Conservation (phyloP, 768 basidiomycete genomes). For the Podaxis sp. region DNA sequence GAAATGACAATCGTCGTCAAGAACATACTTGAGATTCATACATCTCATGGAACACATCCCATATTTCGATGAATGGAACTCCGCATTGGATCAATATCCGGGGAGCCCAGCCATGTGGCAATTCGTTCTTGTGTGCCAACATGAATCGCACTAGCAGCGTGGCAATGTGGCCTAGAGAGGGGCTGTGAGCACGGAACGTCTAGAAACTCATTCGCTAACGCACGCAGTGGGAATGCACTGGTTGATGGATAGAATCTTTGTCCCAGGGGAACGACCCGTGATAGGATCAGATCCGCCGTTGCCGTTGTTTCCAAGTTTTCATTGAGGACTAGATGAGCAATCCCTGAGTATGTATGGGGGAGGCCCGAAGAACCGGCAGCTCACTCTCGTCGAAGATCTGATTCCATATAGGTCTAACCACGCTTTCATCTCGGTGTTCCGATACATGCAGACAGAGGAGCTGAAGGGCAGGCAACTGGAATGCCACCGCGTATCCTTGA, state of each 20-base stretch:
- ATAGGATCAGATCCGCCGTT: slow-evolving; percentile 62
- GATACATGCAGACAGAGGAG: slow-evolving; percentile 92
- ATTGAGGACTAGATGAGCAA: slow-evolving; percentile 44
- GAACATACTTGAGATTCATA: slow-evolving; percentile 80
- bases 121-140: slow-evolving; percentile 53
- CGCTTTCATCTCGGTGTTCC: slow-evolving; percentile 82
- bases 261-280: slow-evolving; percentile 69
- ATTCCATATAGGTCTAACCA: slow-evolving; percentile 87
- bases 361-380: slow-evolving; percentile 22
- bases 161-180: slow-evolving; percentile 67
- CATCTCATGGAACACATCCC: slow-evolving; percentile 84
- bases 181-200: background rate
- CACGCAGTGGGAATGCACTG: slow-evolving; percentile 85
- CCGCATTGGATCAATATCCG: slow-evolving; percentile 78
- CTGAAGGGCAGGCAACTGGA: slow-evolving; percentile 80
- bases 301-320: slow-evolving; percentile 52
- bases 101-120: slow-evolving; percentile 82
- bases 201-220: slow-evolving; percentile 30
- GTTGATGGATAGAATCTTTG: slow-evolving; percentile 91
- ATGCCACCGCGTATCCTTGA: slow-evolving; percentile 83
- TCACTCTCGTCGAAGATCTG: slow-evolving; percentile 80
- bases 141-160: slow-evolving; percentile 75
- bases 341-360: slow-evolving; percentile 1
- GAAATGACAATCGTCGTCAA: background rate
- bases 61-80: slow-evolving; percentile 78